Conservation (phyloP, 2,329 filamentous ascomycete genomes). For the Botrytis fragariae region DNA sequence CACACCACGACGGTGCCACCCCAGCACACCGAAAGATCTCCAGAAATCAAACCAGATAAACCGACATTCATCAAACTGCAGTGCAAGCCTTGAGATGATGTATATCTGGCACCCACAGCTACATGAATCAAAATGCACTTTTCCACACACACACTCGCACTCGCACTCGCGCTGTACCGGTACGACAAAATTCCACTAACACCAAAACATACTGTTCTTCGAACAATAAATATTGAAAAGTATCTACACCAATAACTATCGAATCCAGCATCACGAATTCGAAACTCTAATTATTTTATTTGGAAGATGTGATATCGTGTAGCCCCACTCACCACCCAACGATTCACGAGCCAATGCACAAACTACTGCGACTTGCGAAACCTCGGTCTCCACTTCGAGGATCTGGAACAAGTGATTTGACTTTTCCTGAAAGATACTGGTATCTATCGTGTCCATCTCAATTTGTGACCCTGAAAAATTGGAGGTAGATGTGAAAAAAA, state of each 20-base stretch:
- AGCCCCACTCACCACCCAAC: not conserved
- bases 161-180: no score
- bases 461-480: not conserved
- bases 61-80: not conserved
- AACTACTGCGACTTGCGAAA: not conserved
- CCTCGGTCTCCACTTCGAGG: not conserved
- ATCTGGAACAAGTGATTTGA: not conserved
- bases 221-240: no score
- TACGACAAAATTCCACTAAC: no score
- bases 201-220: no score
- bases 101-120: not conserved
- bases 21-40: no score
- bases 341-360: no score
- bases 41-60: not conserved
- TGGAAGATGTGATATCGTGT: not conserved
- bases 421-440: not conserved
- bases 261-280: not conserved
- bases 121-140: not conserved
- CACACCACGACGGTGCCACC: no score
- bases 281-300: not conserved
- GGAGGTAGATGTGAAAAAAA: not conserved
- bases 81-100: not conserved
- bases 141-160: no score
- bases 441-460: not conserved
- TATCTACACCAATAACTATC: no score